Conservation (phyloP, 1,284 basidiomycete genomes). For the Moesziomyces antarcticus region DNA sequence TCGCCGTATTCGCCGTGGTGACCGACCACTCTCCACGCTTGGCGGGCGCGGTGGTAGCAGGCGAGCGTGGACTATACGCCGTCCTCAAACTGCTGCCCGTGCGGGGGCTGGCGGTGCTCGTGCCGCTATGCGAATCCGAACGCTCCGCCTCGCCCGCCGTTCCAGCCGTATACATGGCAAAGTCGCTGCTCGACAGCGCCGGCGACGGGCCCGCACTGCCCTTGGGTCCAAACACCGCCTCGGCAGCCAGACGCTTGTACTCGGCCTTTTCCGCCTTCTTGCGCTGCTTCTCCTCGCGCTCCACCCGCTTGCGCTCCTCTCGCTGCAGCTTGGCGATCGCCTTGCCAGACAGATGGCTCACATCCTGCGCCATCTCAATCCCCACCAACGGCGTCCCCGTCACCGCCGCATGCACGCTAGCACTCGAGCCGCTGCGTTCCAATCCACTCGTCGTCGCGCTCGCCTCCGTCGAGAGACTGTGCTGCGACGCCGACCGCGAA, state of each 20-base stretch:
- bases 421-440: constrained; percentile 25
- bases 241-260: constrained; percentile 44
- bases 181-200: constrained; percentile 34
- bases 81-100: constrained; percentile 36
- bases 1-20: constrained; percentile 35
- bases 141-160: constrained; percentile 6
- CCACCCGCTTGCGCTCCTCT: constrained; percentile 36
- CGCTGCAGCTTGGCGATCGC: constrained; percentile 45
- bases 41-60: constrained; percentile 12
- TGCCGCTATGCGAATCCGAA: constrained; percentile 33
- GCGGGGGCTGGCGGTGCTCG: constrained; percentile 42
- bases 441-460: constrained; percentile 12
- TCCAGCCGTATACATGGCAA: constrained; percentile 31
- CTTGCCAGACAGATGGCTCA: constrained; percentile 36
- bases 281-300: constrained; percentile 45
- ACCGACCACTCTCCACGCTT: constrained; percentile 46
- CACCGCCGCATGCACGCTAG: background rate
- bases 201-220: constrained; percentile 29
- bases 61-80: constrained; percentile 28
- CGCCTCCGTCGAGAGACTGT: constrained; percentile 21
- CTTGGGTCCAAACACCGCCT: constrained; percentile 51
- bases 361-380: constrained; percentile 28
- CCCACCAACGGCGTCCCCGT: constrained; percentile 20
- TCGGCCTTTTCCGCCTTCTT: constrained; percentile 49
- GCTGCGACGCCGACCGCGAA: constrained; percentile 32